phyloP scores from a whole-genome alignment of 2,329 filamentous ascomycete genomes.

The Fusarium armeniacum region DNA sequence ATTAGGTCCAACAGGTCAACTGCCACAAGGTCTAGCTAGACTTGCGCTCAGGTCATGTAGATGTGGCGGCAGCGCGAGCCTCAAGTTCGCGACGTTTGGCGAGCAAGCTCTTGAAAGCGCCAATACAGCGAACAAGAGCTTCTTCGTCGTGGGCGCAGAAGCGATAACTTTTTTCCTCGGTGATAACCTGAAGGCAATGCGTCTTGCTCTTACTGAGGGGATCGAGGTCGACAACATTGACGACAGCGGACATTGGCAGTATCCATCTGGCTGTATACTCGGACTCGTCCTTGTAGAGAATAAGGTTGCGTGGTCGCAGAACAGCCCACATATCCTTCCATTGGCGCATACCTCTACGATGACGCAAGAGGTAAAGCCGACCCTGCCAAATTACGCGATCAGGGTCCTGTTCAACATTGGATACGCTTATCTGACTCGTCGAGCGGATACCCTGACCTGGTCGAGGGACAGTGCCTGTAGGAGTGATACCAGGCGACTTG shows the following conservation, averaged over 20 bases:
- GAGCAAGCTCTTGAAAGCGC: slow-evolving; percentile 89
- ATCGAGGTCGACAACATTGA: slow-evolving; percentile 94
- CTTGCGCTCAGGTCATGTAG: slow-evolving; percentile 27
- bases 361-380: slow-evolving; percentile 86
- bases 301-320: slow-evolving; percentile 84
- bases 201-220: slow-evolving; percentile 86
- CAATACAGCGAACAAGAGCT: slow-evolving; percentile 83
- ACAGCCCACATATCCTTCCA: slow-evolving; percentile 98
- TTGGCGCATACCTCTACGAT: slow-evolving; percentile 84
- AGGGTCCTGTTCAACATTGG: slow-evolving; percentile 71
- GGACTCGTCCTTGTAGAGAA: slow-evolving; percentile 91
- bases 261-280: slow-evolving; percentile 92
- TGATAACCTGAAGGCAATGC: slow-evolving; percentile 92
- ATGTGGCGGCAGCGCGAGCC: slow-evolving; percentile 58
- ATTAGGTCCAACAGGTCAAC: slow-evolving; percentile 9
- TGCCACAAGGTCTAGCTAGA: background rate
- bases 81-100: slow-evolving; percentile 76
- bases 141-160: slow-evolving; percentile 87
- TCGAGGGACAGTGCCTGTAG: slow-evolving; percentile 43
- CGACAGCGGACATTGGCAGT: slow-evolving; percentile 80
- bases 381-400: slow-evolving; percentile 96
- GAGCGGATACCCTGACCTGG: slow-evolving; percentile 64
- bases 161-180: slow-evolving; percentile 87
- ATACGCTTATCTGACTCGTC: slow-evolving; percentile 73
- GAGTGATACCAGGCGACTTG: slow-evolving; percentile 53